Evolutionary conservation across 1,284 basidiomycete genomes (phyloP), one percentile per base, ranked within the genome.

Genomic region (Afroboletus lepidellus): DNA sequence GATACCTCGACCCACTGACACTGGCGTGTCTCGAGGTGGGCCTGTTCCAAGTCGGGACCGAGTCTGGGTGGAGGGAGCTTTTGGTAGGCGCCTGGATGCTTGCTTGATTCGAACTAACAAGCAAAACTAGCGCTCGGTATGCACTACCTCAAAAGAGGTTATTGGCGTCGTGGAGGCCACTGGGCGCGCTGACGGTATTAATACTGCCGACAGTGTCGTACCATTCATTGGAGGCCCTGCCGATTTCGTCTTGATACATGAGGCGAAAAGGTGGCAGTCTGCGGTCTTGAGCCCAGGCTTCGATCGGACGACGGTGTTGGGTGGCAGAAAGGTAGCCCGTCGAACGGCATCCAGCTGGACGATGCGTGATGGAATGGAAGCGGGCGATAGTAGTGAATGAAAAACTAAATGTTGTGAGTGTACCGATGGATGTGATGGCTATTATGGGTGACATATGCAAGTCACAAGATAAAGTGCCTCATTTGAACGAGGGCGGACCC

Each of bases 221-320:
- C 73, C 77, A 29, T 54, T 57, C 24, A 51, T 65, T 27, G 77
- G 76, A 25, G 74, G 75, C 57, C 67, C 67, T 16, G 80, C 83
- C 8, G 78, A 85, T 67, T 81, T 85, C 51, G 77, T 84, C n/a
- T 69, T 85, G 48, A 69, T 85, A 48, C 81, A 81, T 58, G 75
- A 73, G 27, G 74, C 74, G 54, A 59, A 63, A 33, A 67, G 70
- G n/a, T 60, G 80, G 42, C 75, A 75, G 56, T 71, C 72, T 46
- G 77, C 74, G 8, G 76, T 76, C 8, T 72, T 83, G 27, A 74
- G 74, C 55, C 83, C 82, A 24, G 65, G 70, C 48, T 79, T 67
- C 48, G 63, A 67, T 43, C 67, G 74, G 41, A 75, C 70, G n/a
- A 74, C 73, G 29, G 56, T 72, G 37, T 58, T 58, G 32, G 36